Base-by-base conservation (phyloP, 345 rosid genomes). In the Noccaea bulbosa region DNA sequence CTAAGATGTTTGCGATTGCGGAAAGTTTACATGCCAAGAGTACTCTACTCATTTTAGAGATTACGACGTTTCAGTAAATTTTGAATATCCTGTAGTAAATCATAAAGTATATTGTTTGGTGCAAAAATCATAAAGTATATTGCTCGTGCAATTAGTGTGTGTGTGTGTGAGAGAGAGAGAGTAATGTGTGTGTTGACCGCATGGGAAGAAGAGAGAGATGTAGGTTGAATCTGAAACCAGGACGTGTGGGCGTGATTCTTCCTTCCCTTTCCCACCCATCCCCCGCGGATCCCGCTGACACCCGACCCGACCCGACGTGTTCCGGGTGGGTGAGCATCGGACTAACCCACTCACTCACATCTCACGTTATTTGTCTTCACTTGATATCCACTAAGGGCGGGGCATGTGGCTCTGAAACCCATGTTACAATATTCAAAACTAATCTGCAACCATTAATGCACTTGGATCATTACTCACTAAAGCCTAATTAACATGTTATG, bases 201-300 rank as follows among this genome's bases (percentile, higher is more conserved):
- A 82, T 82, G 87, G 87, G 78, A 73, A 73, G 74, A 38, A 71
- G 50, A 83, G 87, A 59, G 80, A 47, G 65, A 54, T 73, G 73
- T 38, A 75, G 53, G 82, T 69, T 80, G 92, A 79, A 83, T 73
- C 61, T 55, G 81, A 78, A 83, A 85, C 86, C 81, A 68, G 8
- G 68, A 77, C 76, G 83, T 81, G 86, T 85, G 89, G 92, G 85
- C 86, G 69, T 85, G 80, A 83, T 49, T 57, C 58, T 35, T 20
- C 62, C 58, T 35, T 20, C 62, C 68, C 37, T 58, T 70, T 50
- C 61, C 10, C 70, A 71, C 75, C 75, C 75, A 62, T 62, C 65
- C 59, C 71, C 82, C 80, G 74, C 70, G 81, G 76, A 71, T 64
- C 78, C 72, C 65, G 82, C 84, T 79, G 83, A 74, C 83, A 79